Percentiles rank a stretch among this genome's conserved stretches.
phyloP scores from a whole-genome alignment of 306 rosid species.

The Mucuna pruriens region DNA sequence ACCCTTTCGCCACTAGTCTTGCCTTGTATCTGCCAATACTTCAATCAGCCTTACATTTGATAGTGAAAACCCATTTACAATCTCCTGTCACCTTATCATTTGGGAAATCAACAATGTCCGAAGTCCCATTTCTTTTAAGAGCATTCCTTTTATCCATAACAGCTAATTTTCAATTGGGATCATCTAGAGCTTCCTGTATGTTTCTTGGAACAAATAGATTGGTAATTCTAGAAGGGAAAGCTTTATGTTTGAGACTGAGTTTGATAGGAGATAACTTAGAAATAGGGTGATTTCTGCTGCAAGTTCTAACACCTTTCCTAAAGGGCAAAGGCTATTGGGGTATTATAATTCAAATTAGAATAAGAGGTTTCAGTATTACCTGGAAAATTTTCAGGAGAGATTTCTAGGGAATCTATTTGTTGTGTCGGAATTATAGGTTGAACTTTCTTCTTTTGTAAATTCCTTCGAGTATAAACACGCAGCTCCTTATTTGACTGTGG shows the following conservation, averaged over 20 bases:
- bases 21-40: neutral
- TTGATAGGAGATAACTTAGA: neutral
- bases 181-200: neutral
- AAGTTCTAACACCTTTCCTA: neutral
- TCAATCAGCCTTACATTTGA: neutral
- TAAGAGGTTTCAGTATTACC: neutral
- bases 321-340: neutral
- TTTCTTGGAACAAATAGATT: neutral
- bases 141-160: neutral
- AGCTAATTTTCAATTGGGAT: neutral
- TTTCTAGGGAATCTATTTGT: neutral
- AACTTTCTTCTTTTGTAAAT: neutral
- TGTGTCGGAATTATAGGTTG: neutral
- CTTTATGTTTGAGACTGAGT: neutral
- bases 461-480: constrained; percentile 4
- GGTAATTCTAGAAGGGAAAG: neutral
- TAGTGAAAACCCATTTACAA: neutral
- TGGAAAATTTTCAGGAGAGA: neutral
- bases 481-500: neutral
- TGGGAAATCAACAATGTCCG: neutral
- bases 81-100: neutral
- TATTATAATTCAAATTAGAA: neutral
- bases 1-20: neutral
- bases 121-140: neutral
- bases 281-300: neutral